Base-by-base conservation (phyloP, 73 alveolate species). In the Breviolum minutum region DNA sequence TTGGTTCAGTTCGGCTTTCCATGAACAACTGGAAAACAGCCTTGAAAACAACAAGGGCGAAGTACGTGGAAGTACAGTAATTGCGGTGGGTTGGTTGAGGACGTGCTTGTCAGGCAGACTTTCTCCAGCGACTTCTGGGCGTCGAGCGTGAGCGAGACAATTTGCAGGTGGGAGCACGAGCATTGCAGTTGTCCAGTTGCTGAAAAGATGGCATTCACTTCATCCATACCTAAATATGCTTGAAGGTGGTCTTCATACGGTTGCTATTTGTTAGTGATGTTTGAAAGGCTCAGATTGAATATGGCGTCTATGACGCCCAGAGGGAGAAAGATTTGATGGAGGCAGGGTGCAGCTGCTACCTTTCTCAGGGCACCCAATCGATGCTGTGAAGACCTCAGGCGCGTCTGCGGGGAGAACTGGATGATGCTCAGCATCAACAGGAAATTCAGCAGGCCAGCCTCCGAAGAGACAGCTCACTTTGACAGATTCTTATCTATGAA, bases 401-500 rank as follows among this genome's bases (percentile, higher is more conserved):
- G 12, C 74, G 86, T 26, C 96, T 90, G 26, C 96, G 96, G 5
- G 96, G 96, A 22, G 96, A 90, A 61, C 63, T 90, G 86, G 96
- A 90, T 27, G 96, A 90, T 0, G 96, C 96, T 24, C 83, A 90
- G 68, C 96, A 90, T 74, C 96, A 90, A 17, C 96, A 61, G 7
- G 96, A 70, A 71, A 63, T 90, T 24, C 96, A 90, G 76, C 87
- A 90, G 96, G 96, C 29, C 54, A 76, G 85, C 30, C 32, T 20
- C 54, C 54, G 3, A 40, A 40, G 54, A 40, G 54, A 40, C 54
- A 40, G 54, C 54, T 40, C 54, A 40, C 54, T 40, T 40, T 40
- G 54, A 40, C 54, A 40, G 54, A 40, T 40, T 40, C 54, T 40
- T 40, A 40, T 40, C 54, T 40, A 40, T 40, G 5, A 40, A 40